Evolutionary conservation across 495 filamentous ascomycete species (phyloP), one percentile per base, ranked within the genome.

Genomic region (Hypoxylon fuscum): DNA sequence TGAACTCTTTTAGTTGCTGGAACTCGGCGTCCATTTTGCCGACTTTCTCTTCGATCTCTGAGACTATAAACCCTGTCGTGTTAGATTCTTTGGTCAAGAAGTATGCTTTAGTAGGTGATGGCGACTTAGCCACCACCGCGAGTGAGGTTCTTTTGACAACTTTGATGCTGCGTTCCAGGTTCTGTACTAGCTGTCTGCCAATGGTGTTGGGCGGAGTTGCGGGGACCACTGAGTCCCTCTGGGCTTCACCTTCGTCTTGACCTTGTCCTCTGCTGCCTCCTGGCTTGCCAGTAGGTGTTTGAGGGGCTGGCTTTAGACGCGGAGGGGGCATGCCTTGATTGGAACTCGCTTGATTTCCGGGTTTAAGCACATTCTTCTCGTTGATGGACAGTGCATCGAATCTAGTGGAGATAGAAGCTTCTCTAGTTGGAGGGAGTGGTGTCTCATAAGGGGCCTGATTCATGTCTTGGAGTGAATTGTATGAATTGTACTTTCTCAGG

Each of bases 41-140:
- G 57, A 94, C 80, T 43, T 84, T 81, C 56, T 77, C 78, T 47
- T 90, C 85, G 53, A 87, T 84, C 72, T 96, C 89, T 83, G 86
- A 93, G 52, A 84, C 90, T 87, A 81, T 72, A 68, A 74, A 83
- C 52, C 72, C 78, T 55, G 67, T 74, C 61, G 81, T 70, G 75
- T 87, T 85, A 79, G 91, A 90, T 74, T 85, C 77, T 76, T 90
- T 92, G 35, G 81, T 88, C 62, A 96, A 81, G 77, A 83, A 96
- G 5, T 61, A 55, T 27, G 59, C 42, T 57, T 80, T 78, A n/a
- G 58, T 66, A 42, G 79, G 76, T 66, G 79, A 81, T 40, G 48
- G 64, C 22, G 73, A 67, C 46, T 62, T 70, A 50, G 55, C 35
- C 0, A 3, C 4, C 5, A 48, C 40, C 9, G 61, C 31, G 5